Percentiles rank a stretch among this genome's conserved stretches.
These are phyloP conservation scores for Ogataea ramenticola DNA, from an alignment of 805 yeast species.

Conservation along the genomic window DNA sequence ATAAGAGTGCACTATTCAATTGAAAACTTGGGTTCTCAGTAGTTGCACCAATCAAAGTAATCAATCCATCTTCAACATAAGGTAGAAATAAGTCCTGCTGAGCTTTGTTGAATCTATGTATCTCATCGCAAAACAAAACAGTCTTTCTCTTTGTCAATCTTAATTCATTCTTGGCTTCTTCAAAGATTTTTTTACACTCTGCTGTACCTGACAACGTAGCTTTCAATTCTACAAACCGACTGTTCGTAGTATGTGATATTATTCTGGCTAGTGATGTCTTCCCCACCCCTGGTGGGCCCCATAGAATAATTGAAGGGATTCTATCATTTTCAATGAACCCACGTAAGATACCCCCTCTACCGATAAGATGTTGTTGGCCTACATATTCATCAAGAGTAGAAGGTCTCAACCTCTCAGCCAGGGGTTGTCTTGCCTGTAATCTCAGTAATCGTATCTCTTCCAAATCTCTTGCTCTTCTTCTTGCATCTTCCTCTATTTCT, in stretches of 20 bases:
- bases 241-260: slow-evolving; percentile 43
- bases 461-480: background rate
- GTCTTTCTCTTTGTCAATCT: slow-evolving; percentile 45
- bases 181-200: slow-evolving; percentile 61
- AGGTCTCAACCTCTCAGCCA: slow-evolving; percentile 86
- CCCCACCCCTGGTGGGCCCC: slow-evolving; percentile 97
- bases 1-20: slow-evolving; percentile 71
- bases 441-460: slow-evolving; percentile 13
- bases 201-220: slow-evolving; percentile 69
- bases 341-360: slow-evolving; percentile 54
- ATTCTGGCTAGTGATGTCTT: slow-evolving; percentile 71
- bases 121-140: slow-evolving; percentile 83
- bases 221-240: slow-evolving; percentile 67
- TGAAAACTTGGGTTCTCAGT: slow-evolving; percentile 90
- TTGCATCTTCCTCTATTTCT: background rate
- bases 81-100: slow-evolving; percentile 90
- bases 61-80: slow-evolving; percentile 74
- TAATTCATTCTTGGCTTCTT: slow-evolving; percentile 38
- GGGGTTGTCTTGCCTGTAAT: slow-evolving; percentile 33
- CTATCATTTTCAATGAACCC: slow-evolving; percentile 58
- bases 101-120: slow-evolving; percentile 76
- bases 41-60: slow-evolving; percentile 89
- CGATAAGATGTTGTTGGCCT: slow-evolving; percentile 80
- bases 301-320: slow-evolving; percentile 78
- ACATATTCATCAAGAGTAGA: slow-evolving; percentile 56